Base-by-base conservation (phyloP, 1,284 basidiomycete genomes). In the Athelia psychrophila region DNA sequence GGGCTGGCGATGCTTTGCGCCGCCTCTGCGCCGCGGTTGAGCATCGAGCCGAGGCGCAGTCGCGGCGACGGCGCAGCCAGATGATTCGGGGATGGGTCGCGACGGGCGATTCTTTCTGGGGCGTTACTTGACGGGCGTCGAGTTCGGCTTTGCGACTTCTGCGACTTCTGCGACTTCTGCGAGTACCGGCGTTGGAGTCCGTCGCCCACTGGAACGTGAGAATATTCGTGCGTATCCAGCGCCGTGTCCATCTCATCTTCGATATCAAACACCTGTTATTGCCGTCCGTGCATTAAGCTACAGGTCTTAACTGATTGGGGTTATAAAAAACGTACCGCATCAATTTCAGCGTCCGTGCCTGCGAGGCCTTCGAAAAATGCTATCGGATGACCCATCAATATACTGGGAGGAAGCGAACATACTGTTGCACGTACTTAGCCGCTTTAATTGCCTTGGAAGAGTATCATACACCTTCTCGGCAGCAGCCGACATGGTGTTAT, bases 321-420 rank as follows among this genome's bases (percentile, higher is more conserved):
- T 6, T 30, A 30, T 5, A 52, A n/a, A 40, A 48, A 19, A 70
- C 82, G 18, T 60, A 89, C 87, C 9, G 80, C 78, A 57, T 85
- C 85, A 54, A 94, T 91, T 61, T 93, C 91, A 12, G 80, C 77
- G 51, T 80, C 81, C 1, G 84, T 79, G 1, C 91, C 91, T 27
- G 80, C 84, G 24, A 90, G 68, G 20, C 87, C 86, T 59, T 95
- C 93, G 54, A 95, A 88, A 23, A 93, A 77, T 38, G 85, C 91
- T 92, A 53, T 30, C 46, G 33, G 13, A 53, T 47, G 33, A 51
- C 44, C 23, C 49, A 53, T 62, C 48, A 49, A 25, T 20, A 53
- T 8, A 18, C n/a, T 38, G 22, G 47, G 16, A 2, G 48, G 35
- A 48, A 35, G 30, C 22, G 2, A 57, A 54, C 19, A 38, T 64